phyloP scores from a whole-genome alignment of 2,329 filamentous ascomycete genomes.

The Alternaria triticimaculans region DNA sequence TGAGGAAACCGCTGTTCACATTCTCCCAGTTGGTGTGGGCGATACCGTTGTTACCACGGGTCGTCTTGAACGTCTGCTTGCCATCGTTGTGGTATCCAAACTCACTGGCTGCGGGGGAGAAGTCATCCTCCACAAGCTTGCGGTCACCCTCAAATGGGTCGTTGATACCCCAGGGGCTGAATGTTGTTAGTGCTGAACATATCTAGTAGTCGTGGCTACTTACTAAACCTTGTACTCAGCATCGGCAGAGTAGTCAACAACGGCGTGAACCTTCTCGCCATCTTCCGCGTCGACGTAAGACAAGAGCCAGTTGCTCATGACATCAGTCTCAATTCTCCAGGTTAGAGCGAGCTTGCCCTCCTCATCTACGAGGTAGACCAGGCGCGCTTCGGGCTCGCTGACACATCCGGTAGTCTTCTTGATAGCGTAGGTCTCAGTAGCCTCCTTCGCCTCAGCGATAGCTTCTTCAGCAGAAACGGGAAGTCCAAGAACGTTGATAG shows the following conservation, averaged over 20 bases:
- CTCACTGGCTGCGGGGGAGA: constrained; percentile 55
- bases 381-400: constrained; percentile 61
- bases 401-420: constrained; percentile 58
- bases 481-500: constrained; percentile 50
- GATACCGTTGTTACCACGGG: constrained; percentile 66
- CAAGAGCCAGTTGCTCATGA: constrained; percentile 64
- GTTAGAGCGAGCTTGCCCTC: constrained; percentile 58
- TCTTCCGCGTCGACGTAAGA: constrained; percentile 62
- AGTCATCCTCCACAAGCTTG: constrained; percentile 56
- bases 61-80: constrained; percentile 57
- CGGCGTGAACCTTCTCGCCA: constrained; percentile 58
- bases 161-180: constrained; percentile 58
- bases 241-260: constrained; percentile 65
- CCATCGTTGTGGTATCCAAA: constrained; percentile 64
- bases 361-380: constrained; percentile 62
- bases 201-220: neutral
- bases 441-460: constrained; percentile 48
- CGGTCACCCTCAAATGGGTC: constrained; percentile 61
- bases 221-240: constrained; percentile 64
- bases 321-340: constrained; percentile 67
- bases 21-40: constrained; percentile 59
- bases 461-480: constrained; percentile 52
- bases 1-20: constrained; percentile 51
- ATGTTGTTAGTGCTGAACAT: constrained; percentile 6
- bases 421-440: constrained; percentile 53